A percentile compares a stretch with the other conserved stretches of the same genome.
phyloP scores from a whole-genome alignment of 2,329 filamentous ascomycete genomes.

The Cladophialophora bantiana region DNA sequence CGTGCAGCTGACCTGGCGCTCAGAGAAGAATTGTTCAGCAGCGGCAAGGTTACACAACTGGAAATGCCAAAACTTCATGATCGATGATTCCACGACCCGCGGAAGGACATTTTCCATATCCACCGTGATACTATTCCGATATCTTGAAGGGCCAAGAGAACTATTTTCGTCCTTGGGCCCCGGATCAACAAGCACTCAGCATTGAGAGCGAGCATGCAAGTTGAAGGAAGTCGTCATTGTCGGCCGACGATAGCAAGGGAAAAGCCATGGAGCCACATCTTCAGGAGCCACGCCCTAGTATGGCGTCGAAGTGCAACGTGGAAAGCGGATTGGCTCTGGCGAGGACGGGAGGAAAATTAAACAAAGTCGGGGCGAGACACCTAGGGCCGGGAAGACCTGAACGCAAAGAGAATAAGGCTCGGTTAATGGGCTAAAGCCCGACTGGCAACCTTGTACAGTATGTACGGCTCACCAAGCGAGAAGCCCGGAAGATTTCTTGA shows the following conservation, averaged over 20 bases:
- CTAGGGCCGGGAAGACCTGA: not conserved
- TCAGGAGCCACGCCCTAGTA: not conserved
- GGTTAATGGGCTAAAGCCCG: constrained; percentile 16
- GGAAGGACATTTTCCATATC: not conserved
- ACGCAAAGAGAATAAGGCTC: constrained; percentile 8
- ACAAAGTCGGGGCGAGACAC: constrained; percentile 16
- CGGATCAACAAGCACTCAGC: not conserved
- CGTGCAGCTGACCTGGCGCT: not conserved
- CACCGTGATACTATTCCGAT: not conserved
- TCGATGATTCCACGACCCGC: not conserved
- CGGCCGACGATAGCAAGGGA: not conserved
- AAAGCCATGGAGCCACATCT: not conserved
- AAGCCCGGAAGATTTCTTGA: constrained; percentile 10
- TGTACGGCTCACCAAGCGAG: constrained; percentile 14
- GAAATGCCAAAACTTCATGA: not conserved
- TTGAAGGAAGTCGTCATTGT: not conserved
- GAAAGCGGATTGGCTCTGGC: constrained; percentile 23
- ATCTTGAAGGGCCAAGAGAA: not conserved
- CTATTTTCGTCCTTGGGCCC: constrained; percentile 1
- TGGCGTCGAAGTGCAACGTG: constrained; percentile 11
- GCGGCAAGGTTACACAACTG: not conserved
- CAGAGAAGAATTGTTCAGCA: not conserved
- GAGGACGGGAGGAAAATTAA: constrained; percentile 26
- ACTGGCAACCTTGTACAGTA: not conserved
- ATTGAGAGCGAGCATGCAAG: not conserved